Percentiles rank a stretch among this genome's conserved stretches.
phyloP scores from a whole-genome alignment of 306 rosid species.

The Herpetospermum pedunculosum region DNA sequence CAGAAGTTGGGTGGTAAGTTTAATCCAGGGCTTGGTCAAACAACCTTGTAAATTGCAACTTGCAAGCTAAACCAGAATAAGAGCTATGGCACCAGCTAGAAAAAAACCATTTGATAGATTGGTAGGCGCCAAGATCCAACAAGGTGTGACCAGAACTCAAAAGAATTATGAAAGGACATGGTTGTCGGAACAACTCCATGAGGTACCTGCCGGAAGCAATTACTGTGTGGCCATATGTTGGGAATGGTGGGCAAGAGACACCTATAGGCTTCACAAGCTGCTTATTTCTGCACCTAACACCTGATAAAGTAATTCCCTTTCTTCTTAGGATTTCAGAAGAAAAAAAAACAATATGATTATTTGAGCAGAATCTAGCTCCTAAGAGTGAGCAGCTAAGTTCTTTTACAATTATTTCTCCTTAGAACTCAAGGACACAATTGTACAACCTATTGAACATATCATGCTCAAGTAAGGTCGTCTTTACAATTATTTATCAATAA shows the following conservation, averaged over 20 bases:
- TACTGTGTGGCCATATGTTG: slow-evolving; percentile 39
- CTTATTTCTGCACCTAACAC: slow-evolving; percentile 35
- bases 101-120: slow-evolving; percentile 61
- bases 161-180: slow-evolving; percentile 58
- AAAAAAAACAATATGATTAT: neutral
- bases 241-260: slow-evolving; percentile 57
- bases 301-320: slow-evolving; percentile 18
- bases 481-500: no score
- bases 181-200: slow-evolving; percentile 71
- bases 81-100: slow-evolving; percentile 53
- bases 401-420: neutral
- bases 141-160: slow-evolving; percentile 64
- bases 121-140: slow-evolving; percentile 58
- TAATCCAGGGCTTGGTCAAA: slow-evolving; percentile 43
- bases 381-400: neutral
- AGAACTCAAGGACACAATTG: no score
- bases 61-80: slow-evolving; percentile 47
- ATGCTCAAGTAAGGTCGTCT: no score
- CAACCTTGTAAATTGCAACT: slow-evolving; percentile 53
- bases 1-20: slow-evolving; percentile 48
- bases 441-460: no score
- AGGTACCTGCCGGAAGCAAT: slow-evolving; percentile 47
- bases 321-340: neutral
- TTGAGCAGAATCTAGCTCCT: neutral
- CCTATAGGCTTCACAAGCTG: slow-evolving; percentile 32